Evolutionary conservation across 192 early-diverging fungal species (phyloP), one percentile per base, ranked within the genome.

Genomic region (Coemansia sp.): DNA sequence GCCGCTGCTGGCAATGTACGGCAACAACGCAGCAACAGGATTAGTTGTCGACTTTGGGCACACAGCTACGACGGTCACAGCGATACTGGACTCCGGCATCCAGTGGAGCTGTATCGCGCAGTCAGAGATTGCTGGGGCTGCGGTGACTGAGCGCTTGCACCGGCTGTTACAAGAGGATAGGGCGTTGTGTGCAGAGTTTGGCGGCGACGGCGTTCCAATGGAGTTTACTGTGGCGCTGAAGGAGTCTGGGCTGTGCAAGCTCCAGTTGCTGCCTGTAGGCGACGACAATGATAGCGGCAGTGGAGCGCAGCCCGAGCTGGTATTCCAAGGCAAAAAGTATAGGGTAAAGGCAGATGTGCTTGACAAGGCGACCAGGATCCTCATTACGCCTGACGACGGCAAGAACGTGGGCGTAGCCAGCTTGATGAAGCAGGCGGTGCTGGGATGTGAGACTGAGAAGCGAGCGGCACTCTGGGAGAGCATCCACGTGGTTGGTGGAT

Each of bases 11-110:
- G 87, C 91, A 1, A 69, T 94, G 9, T 98, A 92, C 72, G 95
- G 91, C 5, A 89, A 88, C 66, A 92, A 89, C 32, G 70, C 87
- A 8, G 78, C 90, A 5, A 91, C 89, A 4, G 97, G 94, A 21
- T 70, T 97, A 0, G 91, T 98, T 34, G 87, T 98, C 41, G 95
- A 99, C 74, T 88, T 99, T 84, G 97, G 97, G 21, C 90, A 97
- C 65, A 80, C 89, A 32, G 87, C 81, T 10, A 96, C 92, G 41
- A 90, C 91, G 57, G 83, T 98, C 62, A 88, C 90, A 5, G 88
- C 94, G 3, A 80, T 96, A 12, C 64, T 97, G 14, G 97, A 98
- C 64, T 92, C 87, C 45, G 71, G 70, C 50, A 77, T 95, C 14
- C 85, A 90, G 45, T 69, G 73, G 8, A 80, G 87, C 62, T 86